A percentile compares a stretch with the other conserved stretches of the same genome.
Evolutionary conservation across 331 rosid genomes (phyloP).

Genomic region (Cydonia oblonga): DNA sequence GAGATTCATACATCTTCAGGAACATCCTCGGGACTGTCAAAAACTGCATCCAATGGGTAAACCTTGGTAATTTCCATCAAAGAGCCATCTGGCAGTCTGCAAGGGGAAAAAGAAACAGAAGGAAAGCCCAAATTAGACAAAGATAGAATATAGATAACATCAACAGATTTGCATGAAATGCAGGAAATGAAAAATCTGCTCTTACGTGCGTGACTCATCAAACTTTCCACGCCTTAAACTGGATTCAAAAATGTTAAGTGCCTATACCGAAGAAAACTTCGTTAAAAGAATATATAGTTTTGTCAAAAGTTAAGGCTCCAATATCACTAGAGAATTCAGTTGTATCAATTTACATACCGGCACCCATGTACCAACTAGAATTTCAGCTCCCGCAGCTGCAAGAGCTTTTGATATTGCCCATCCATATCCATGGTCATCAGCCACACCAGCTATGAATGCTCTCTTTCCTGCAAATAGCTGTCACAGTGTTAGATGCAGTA

Average conservation of each 20-base stretch:
- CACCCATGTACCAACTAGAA: slow-evolving; percentile 95
- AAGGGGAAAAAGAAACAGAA: neutral
- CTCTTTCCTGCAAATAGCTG: slow-evolving; percentile 20
- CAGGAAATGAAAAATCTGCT: neutral
- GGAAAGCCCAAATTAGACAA: neutral
- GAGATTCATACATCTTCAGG: slow-evolving; percentile 75
- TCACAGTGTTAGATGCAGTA: neutral
- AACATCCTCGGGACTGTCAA: slow-evolving; percentile 63
- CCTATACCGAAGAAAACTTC: slow-evolving; percentile 29
- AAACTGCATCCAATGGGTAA: slow-evolving; percentile 90
- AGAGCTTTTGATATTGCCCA: slow-evolving; percentile 76
- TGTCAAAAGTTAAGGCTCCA: neutral
- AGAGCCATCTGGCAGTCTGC: slow-evolving; percentile 81
- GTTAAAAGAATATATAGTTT: neutral
- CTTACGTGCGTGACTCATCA: slow-evolving; percentile 70
- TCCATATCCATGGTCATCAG: slow-evolving; percentile 34
- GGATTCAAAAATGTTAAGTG: slow-evolving; percentile 87
- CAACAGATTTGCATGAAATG: neutral
- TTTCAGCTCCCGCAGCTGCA: slow-evolving; percentile 93
- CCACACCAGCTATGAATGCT: slow-evolving; percentile 35
- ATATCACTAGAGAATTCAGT: neutral
- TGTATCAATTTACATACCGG: slow-evolving; percentile 52
- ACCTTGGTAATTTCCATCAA: slow-evolving; percentile 82
- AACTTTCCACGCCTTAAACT: slow-evolving; percentile 88
- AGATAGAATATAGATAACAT: neutral